These are phyloP conservation scores for Pseudopyricularia cyperi DNA, from an alignment of 2,329 filamentous ascomycete genomes.

Conservation along the genomic window DNA sequence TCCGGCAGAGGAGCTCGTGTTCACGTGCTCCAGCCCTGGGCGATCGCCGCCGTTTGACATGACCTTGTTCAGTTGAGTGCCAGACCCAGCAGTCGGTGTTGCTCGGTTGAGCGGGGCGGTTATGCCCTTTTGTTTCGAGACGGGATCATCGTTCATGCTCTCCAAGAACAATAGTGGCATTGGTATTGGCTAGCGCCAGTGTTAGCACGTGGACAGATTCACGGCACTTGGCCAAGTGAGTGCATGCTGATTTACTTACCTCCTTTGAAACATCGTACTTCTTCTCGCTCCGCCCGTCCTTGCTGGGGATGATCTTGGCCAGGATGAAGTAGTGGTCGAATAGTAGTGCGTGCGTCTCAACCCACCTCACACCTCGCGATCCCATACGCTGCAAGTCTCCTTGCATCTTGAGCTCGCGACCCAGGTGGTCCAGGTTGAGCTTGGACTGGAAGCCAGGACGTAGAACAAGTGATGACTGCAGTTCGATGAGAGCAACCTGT, in stretches of 20 bases:
- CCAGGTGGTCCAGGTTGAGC: constrained; percentile 87
- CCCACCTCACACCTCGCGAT: constrained; percentile 79
- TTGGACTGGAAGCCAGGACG: constrained; percentile 81
- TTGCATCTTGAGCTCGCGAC: constrained; percentile 75
- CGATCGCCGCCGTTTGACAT: constrained; percentile 35
- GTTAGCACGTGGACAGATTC: background rate
- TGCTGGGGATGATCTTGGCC: constrained; percentile 63
- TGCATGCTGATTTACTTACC: constrained; percentile 28
- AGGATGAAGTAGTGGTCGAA: constrained; percentile 96
- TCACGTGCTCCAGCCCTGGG: constrained; percentile 52
- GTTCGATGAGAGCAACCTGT: constrained; percentile 77
- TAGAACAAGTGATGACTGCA: constrained; percentile 71
- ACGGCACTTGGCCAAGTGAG: background rate
- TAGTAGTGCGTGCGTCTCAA: constrained; percentile 84
- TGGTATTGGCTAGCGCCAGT: constrained; percentile 56
- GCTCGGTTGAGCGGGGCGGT: constrained; percentile 47
- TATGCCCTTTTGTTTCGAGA: constrained; percentile 71
- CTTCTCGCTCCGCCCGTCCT: constrained; percentile 58
- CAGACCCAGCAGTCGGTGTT: constrained; percentile 42
- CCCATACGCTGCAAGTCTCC: constrained; percentile 85
- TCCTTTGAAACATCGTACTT: constrained; percentile 92
- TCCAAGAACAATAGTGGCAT: constrained; percentile 94
- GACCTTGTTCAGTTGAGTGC: constrained; percentile 44
- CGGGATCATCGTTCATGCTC: constrained; percentile 81
- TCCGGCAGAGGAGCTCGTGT: constrained; percentile 52